Base-by-base conservation (phyloP, 164 flowering plant species). In the Cinnamomum chago region DNA sequence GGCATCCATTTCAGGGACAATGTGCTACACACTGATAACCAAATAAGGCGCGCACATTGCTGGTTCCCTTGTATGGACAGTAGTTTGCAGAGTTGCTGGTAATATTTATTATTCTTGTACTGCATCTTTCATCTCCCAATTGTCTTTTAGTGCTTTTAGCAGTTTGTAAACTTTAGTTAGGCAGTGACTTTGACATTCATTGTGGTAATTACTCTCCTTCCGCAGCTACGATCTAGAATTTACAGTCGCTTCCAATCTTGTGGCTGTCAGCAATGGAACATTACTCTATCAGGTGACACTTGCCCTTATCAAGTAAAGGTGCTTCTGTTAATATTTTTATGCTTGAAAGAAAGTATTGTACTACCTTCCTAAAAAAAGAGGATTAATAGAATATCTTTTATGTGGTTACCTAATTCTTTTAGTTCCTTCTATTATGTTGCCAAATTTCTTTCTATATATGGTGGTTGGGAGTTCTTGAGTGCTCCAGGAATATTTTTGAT, bases 21-120 rank as follows among this genome's bases (percentile, higher is more conserved):
- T 75, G 83, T 90, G 72, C 71, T 94, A 62, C 92, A 89, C 72
- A 91, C 97, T 67, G 88, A 96, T 84, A 96, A 85, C 79, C 99
- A 95, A 80, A 84, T 91, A 73, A 86, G 99, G 83, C 94, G 98
- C 68, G 95, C 99, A 24, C 86, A 84, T 60, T 94, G 98, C 82
- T 94, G 99, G 99, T 96, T 96, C 80, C 99, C 99, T 77, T 94
- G 99, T 75, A 82, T 89, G 74, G 97, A 96, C 77, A 89, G 85
- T 69, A 73, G 55, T 78, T 84, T 77, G 28, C 98, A 94, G 76
- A 83, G 88, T 47, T 94, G 98, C 89, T 86, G 97, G 97, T 95
- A 84, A 74, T 72, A 12, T 73, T 60, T 55, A 14, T 15, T 15
- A 23, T 65, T 25, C 40, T 50, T 67, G 27, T 66, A 58, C 14